A percentile compares a stretch with the other conserved stretches of the same genome.
Evolutionary conservation across 106 monocot genomes (phyloP).

Genomic region (Posidonia australis): DNA sequence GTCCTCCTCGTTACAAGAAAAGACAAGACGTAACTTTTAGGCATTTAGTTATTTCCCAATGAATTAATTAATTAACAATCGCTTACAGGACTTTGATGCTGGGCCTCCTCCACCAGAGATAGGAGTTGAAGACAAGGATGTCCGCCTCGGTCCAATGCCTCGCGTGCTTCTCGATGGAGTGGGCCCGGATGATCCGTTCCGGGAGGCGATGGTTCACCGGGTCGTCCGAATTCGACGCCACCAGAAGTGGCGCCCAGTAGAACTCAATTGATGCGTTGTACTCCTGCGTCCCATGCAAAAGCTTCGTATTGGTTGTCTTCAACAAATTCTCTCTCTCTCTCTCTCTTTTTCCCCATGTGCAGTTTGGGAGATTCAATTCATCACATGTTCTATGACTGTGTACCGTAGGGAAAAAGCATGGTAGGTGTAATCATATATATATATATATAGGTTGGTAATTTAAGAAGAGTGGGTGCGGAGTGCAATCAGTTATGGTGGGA

Average conservation of each 20-base stretch:
- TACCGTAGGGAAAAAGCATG: no score
- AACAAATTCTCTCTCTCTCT: no score
- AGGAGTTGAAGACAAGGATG: slow-evolving; percentile 76
- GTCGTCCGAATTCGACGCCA: slow-evolving; percentile 89
- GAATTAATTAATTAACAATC: no score
- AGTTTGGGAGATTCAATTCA: no score
- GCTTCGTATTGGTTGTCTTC: not conserved
- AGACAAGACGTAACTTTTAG: no score
- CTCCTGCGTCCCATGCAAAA: slow-evolving; percentile 38
- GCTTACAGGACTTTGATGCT: slow-evolving; percentile 9
- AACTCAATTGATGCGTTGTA: slow-evolving; percentile 91
- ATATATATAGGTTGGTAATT: no score
- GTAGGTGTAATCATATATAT: no score
- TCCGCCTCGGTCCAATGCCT: slow-evolving; percentile 61
- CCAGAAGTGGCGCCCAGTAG: slow-evolving; percentile 93
- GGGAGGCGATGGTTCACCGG: slow-evolving; percentile 63
- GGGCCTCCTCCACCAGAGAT: slow-evolving; percentile 78
- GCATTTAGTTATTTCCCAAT: no score
- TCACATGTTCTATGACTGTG: no score
- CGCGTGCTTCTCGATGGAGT: slow-evolving; percentile 72
- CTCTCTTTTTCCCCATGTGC: no score
- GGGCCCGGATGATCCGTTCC: slow-evolving; percentile 56
- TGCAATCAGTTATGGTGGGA: no score
- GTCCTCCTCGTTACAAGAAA: not conserved
- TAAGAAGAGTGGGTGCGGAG: no score